Conservation (phyloP, 129 eudicot species). For the Logfia minima region DNA sequence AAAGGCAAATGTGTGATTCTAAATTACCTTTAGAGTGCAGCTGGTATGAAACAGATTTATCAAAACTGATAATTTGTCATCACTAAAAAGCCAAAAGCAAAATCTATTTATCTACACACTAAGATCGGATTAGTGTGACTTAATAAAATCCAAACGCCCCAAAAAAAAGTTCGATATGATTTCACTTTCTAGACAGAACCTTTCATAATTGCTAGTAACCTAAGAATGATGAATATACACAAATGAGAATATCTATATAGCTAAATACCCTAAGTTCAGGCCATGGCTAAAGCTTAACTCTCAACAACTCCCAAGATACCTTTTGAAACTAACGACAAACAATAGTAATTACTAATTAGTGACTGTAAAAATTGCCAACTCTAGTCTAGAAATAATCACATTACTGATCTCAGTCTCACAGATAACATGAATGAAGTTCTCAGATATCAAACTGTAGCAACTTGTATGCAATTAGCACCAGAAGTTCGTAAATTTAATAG, state of each 20-base stretch:
- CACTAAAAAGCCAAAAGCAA: background rate
- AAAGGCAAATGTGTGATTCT: background rate
- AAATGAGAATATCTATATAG: background rate
- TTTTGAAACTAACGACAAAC: background rate
- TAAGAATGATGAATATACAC: background rate
- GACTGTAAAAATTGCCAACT: background rate
- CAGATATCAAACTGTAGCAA: constrained; percentile 9
- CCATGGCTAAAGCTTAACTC: background rate
- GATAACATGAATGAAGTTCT: background rate
- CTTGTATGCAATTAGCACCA: background rate
- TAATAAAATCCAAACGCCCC: background rate
- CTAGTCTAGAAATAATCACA: background rate
- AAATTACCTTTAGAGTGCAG: background rate
- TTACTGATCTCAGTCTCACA: background rate
- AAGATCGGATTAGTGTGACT: too few relatives aligned
- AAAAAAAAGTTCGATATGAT: background rate
- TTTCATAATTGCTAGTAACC: background rate
- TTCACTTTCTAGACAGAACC: background rate
- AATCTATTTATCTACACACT: background rate
- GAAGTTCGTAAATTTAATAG: background rate
- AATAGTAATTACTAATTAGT: background rate
- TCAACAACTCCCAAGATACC: background rate
- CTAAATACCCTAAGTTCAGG: background rate
- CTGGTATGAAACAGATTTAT: background rate
- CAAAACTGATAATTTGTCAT: too few relatives aligned